Evolutionary conservation across 1,284 basidiomycete genomes (phyloP).

Genomic region (Melanopsichium pennsylvanicum): DNA sequence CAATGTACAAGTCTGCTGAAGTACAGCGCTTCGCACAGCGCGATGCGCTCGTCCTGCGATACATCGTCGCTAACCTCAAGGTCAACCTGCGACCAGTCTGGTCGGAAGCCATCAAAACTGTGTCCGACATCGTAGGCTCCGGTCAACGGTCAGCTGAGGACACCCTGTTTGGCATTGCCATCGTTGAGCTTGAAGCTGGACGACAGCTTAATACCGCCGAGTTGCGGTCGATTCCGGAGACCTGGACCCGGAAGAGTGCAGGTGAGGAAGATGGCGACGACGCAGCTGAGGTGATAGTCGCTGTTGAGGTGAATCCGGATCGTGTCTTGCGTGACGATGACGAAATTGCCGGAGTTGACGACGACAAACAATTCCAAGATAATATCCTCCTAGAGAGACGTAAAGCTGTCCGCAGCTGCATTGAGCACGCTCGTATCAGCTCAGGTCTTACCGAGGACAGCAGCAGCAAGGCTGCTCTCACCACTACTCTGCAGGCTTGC

Average conservation of each 20-base stretch:
- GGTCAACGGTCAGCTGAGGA: constrained; percentile 17
- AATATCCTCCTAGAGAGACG: constrained; percentile 37
- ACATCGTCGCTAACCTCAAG: constrained; percentile 59
- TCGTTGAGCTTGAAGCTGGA: constrained; percentile 36
- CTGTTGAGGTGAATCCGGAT: constrained; percentile 36
- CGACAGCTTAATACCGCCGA: constrained; percentile 21
- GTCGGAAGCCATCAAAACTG: constrained; percentile 53
- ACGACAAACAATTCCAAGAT: constrained; percentile 57
- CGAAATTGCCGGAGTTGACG: constrained; percentile 35
- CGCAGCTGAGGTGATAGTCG: constrained; percentile 1
- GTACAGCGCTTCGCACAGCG: constrained; percentile 11
- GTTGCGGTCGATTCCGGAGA: constrained; percentile 15
- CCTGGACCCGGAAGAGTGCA: constrained; percentile 9
- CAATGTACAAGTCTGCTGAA: constrained; percentile 27
- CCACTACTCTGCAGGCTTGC: constrained; percentile 30
- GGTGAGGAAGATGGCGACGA: constrained; percentile 1
- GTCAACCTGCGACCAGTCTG: constrained; percentile 63
- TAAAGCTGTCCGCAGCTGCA: constrained; percentile 38
- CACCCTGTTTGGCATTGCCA: constrained; percentile 19
- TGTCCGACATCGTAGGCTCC: constrained; percentile 49
- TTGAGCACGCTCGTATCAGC: constrained; percentile 37
- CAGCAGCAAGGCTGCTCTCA: constrained; percentile 7
- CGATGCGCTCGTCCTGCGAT: constrained; percentile 40
- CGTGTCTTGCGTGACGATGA: constrained; percentile 31
- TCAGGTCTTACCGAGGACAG: constrained; percentile 1